Evolutionary conservation across 192 early-diverging fungal species (phyloP).

Genomic region (Coemansia sp.): DNA sequence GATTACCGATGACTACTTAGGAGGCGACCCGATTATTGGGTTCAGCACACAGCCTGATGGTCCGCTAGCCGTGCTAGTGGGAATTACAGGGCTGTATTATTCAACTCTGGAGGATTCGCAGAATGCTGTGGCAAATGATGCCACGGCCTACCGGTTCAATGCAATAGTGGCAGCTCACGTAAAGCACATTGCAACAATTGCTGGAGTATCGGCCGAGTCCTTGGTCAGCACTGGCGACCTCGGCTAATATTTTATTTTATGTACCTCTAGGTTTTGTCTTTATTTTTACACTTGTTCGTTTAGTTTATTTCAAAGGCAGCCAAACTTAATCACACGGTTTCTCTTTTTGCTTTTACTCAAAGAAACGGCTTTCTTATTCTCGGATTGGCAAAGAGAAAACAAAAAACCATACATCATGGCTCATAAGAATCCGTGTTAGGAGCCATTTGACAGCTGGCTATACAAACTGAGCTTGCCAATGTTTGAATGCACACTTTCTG

Average conservation of each 20-base stretch:
- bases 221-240: conserved; percentile 24
- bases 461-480: no score
- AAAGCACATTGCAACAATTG: conserved; percentile 16
- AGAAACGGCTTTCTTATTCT: neutral
- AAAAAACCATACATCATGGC: neutral
- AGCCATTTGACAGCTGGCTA: no score
- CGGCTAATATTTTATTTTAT: conserved; percentile 1
- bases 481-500: no score
- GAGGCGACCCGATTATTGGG: conserved; percentile 49
- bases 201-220: conserved; percentile 17
- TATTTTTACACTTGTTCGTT: neutral
- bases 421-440: no score
- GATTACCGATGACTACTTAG: conserved; percentile 31
- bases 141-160: conserved; percentile 41
- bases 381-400: neutral
- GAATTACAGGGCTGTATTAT: conserved; percentile 42
- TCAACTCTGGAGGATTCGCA: conserved; percentile 23
- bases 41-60: conserved; percentile 22
- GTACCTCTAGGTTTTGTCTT: neutral
- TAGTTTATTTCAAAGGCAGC: neutral
- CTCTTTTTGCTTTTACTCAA: neutral
- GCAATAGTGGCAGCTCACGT: conserved; percentile 27
- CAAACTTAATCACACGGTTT: neutral
- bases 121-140: conserved; percentile 28
- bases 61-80: conserved; percentile 32